phyloP scores from a whole-genome alignment of 495 filamentous ascomycete genomes.

The Hypoxylon crocopeplum region DNA sequence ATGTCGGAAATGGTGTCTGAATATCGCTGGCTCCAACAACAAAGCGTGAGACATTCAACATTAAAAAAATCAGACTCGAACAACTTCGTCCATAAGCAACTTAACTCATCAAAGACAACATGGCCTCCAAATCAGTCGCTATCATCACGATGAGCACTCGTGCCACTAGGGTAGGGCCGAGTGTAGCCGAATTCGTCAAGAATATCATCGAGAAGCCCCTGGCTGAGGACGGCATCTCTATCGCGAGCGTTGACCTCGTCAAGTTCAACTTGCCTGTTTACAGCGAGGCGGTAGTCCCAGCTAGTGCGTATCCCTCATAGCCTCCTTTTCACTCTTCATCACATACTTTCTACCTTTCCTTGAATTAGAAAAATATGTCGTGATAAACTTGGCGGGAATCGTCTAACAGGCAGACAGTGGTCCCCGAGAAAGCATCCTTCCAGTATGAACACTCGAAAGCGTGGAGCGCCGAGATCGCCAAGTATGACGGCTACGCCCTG shows the following conservation, averaged over 20 bases:
- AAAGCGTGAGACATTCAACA: no score
- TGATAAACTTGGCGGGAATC: neutral
- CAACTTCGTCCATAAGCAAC: neutral
- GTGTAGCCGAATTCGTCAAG: conserved; percentile 45
- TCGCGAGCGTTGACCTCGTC: conserved; percentile 55
- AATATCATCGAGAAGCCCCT: conserved; percentile 40
- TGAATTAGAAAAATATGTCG: no score
- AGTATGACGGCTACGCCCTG: conserved; percentile 63
- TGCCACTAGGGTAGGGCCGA: conserved; percentile 43
- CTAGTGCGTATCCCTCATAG: conserved; percentile 33
- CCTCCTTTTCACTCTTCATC: neutral
- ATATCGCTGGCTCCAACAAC: no score
- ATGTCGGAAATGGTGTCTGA: no score
- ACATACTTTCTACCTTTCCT: no score
- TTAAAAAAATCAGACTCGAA: no score
- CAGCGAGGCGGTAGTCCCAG: conserved; percentile 60
- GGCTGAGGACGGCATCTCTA: conserved; percentile 23
- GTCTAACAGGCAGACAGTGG: conserved; percentile 42
- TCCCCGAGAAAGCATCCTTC: conserved; percentile 53
- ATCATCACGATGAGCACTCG: conserved; percentile 50
- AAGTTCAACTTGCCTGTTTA: conserved; percentile 63
- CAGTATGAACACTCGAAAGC: conserved; percentile 52
- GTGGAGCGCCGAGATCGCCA: conserved; percentile 58
- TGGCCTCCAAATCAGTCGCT: conserved; percentile 47
- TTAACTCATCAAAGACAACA: conserved; percentile 9